Evolutionary conservation across 495 filamentous ascomycete species (phyloP).

Genomic region (Amorphotheca resinae): DNA sequence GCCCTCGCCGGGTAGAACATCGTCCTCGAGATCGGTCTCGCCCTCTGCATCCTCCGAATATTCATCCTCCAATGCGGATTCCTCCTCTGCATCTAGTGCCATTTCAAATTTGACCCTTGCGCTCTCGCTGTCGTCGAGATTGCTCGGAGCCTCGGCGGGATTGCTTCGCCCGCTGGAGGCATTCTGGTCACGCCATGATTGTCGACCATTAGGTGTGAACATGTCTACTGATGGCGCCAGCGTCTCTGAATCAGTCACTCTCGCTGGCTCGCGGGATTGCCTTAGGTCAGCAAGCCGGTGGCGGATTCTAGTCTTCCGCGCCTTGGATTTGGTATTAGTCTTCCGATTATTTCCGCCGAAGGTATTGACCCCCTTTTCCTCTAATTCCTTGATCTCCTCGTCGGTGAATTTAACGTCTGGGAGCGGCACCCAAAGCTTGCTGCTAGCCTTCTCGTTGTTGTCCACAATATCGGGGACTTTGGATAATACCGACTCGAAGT

Average conservation of each 20-base stretch:
- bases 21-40: not conserved
- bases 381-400: conserved; percentile 7
- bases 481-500: conserved; percentile 34
- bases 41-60: conserved; percentile 2
- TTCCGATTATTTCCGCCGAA: not conserved
- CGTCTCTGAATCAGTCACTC: not conserved
- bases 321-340: not conserved
- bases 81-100: conserved; percentile 4
- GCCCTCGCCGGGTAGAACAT: conserved; percentile 1
- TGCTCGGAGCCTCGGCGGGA: not conserved
- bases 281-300: no score
- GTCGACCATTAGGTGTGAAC: no score
- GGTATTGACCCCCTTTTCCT: not conserved
- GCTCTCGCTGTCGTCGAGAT: not conserved
- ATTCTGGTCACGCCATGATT: not conserved
- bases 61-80: not conserved
- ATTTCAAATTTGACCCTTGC: no score
- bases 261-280: not conserved
- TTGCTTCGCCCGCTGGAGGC: not conserved
- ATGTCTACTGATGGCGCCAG: not conserved
- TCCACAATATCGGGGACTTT: conserved; percentile 32
- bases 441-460: conserved; percentile 10
- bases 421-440: conserved; percentile 19
- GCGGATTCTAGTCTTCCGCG: not conserved
- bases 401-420: conserved; percentile 23